Evolutionary conservation across 23 red algal genomes (phyloP).

Genomic region (Agarophyton chilense): DNA sequence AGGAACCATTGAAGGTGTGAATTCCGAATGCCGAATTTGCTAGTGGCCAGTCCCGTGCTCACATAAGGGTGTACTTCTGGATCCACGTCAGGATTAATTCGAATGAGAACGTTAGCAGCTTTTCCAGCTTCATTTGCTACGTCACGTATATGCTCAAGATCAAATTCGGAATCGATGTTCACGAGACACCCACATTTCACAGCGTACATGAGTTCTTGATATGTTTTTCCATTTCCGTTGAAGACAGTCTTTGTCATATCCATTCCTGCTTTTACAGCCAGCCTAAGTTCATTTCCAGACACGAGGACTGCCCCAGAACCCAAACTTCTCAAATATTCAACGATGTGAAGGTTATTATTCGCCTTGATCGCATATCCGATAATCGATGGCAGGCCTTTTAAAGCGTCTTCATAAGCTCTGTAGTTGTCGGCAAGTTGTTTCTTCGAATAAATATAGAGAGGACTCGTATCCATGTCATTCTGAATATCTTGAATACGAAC

Average conservation of each 20-base stretch:
- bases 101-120: constrained; percentile 77
- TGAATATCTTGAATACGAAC: constrained; percentile 84
- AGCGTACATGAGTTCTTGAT: constrained; percentile 74
- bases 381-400: constrained; percentile 83
- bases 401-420: constrained; percentile 78
- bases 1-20: constrained; percentile 94
- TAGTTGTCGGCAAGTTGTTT: constrained; percentile 77
- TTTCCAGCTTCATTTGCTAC: constrained; percentile 56
- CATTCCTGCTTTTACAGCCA: constrained; percentile 88
- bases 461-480: constrained; percentile 65
- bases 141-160: constrained; percentile 80
- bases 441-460: constrained; percentile 91
- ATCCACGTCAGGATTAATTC: constrained; percentile 98
- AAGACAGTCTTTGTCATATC: constrained; percentile 93
- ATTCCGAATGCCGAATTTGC: constrained; percentile 98
- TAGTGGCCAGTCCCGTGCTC: constrained; percentile 86
- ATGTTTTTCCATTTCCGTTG: constrained; percentile 95
- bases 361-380: constrained; percentile 97
- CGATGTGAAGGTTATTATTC: constrained; percentile 87
- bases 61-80: constrained; percentile 96
- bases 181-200: constrained; percentile 81
- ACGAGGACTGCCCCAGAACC: constrained; percentile 92
- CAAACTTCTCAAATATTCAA: constrained; percentile 62
- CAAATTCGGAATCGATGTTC: constrained; percentile 98
- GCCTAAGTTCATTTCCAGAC: constrained; percentile 84